These are phyloP conservation scores for Tylopilus orsonianus DNA, from an alignment of 1,284 basidiomycete species.

Conservation along the genomic window DNA sequence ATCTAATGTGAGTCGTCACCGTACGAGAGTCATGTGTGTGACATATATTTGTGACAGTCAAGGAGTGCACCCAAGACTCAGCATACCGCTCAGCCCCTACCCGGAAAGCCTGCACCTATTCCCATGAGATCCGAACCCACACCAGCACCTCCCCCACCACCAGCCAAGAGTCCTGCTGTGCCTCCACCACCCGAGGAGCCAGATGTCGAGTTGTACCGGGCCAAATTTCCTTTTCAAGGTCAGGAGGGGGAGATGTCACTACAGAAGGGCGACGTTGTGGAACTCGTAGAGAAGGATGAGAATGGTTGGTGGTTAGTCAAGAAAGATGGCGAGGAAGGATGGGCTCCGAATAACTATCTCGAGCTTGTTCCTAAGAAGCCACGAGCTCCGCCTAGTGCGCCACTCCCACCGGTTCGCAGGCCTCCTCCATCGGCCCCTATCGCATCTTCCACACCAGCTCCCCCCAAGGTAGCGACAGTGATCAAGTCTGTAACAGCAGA, in stretches of 20 bases:
- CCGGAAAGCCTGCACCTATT: constrained; percentile 43
- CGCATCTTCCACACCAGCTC: constrained; percentile 33
- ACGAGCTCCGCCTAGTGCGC: constrained; percentile 58
- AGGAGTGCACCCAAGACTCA: constrained; percentile 51
- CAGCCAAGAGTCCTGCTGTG: constrained; percentile 37
- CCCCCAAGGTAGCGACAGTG: constrained; percentile 39
- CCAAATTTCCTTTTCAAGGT: constrained; percentile 86
- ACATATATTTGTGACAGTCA: constrained; percentile 40
- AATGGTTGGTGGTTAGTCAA: constrained; percentile 98
- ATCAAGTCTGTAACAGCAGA: constrained; percentile 51
- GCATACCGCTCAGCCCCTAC: constrained; percentile 57
- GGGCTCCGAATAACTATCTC: constrained; percentile 95
- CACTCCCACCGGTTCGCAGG: constrained; percentile 66
- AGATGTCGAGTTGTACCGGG: constrained; percentile 76
- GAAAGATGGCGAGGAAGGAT: constrained; percentile 83
- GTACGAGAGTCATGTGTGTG: constrained; percentile 1
- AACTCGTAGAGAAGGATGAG: constrained; percentile 91
- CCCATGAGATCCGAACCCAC: constrained; percentile 24
- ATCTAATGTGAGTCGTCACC: constrained; percentile 46
- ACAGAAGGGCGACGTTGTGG: constrained; percentile 89
- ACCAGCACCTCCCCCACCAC: constrained; percentile 49
- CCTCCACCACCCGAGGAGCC: constrained; percentile 59
- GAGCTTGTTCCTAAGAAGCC: constrained; percentile 71
- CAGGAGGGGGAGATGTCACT: constrained; percentile 91
- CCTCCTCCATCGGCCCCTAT: constrained; percentile 44